phyloP scores from a whole-genome alignment of 2,329 filamentous ascomycete species.

The Sarocladiaceae sp. region DNA sequence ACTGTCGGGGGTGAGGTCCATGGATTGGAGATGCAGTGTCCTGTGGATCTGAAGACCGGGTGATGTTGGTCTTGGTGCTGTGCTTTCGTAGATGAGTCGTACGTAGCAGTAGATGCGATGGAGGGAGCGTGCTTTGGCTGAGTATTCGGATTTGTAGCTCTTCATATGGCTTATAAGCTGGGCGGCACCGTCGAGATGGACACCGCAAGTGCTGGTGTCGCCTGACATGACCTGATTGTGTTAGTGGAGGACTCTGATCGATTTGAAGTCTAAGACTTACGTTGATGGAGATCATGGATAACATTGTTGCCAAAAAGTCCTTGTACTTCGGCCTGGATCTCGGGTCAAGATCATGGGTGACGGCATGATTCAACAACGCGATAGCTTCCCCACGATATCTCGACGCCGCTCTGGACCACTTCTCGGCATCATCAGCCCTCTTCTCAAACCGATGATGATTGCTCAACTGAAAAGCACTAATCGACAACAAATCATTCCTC shows the following conservation, averaged over 20 bases:
- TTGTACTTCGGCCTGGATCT: conserved; percentile 19
- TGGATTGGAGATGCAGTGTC: not conserved
- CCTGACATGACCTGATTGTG: conserved; percentile 19
- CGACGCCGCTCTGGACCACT: conserved; percentile 15
- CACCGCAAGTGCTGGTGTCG: conserved; percentile 15
- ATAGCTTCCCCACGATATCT: conserved; percentile 17
- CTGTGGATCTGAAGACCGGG: not conserved
- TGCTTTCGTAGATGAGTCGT: conserved; percentile 17
- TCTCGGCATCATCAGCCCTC: conserved; percentile 13
- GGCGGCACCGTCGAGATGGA: conserved; percentile 15
- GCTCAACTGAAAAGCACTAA: conserved; percentile 21
- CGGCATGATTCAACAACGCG: conserved; percentile 17
- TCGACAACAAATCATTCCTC: conserved; percentile 19
- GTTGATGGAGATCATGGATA: conserved; percentile 24
- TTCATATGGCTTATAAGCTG: conserved; percentile 13
- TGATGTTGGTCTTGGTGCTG: conserved; percentile 5
- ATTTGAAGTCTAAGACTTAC: too few species aligned
- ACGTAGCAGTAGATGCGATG: conserved; percentile 19
- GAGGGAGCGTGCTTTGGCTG: conserved; percentile 12
- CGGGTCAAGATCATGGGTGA: conserved; percentile 15
- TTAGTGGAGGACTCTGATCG: too few species aligned
- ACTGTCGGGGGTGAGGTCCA: not conserved
- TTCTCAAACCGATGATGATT: conserved; percentile 16
- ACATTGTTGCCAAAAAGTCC: conserved; percentile 22
- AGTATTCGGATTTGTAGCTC: conserved; percentile 12